phyloP scores from a whole-genome alignment of 345 rosid species.

The Melaleuca alternifolia region DNA sequence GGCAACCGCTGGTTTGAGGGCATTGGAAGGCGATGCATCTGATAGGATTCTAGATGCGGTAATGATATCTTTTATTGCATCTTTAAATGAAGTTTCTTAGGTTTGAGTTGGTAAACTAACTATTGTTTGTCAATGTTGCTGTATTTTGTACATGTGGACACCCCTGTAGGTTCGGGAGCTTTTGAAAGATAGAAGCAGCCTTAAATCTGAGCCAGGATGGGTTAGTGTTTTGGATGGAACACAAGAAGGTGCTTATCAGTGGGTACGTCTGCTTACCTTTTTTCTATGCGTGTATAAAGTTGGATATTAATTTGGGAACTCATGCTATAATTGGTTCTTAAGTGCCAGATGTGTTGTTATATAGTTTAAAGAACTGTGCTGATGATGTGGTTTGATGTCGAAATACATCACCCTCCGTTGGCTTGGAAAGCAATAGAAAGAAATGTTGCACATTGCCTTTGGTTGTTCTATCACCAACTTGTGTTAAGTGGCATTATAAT shows the following conservation, averaged over 20 bases:
- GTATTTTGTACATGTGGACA: not conserved
- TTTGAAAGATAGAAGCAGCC: constrained; percentile 63
- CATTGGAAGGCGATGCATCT: constrained; percentile 68
- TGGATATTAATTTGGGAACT: not conserved
- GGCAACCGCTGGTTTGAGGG: constrained; percentile 98
- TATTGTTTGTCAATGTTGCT: not conserved
- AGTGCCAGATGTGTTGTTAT: not conserved
- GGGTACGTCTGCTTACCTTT: constrained; percentile 46
- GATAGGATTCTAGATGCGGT: constrained; percentile 83
- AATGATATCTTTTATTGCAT: not conserved
- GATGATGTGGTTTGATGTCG: not conserved
- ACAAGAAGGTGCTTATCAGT: constrained; percentile 95
- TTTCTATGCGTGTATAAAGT: not conserved
- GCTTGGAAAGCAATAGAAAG: not conserved
- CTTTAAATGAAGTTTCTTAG: not conserved
- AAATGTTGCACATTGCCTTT: not conserved
- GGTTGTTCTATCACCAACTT: not conserved
- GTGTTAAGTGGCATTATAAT: not conserved
- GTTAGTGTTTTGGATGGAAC: constrained; percentile 87
- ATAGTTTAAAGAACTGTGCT: not conserved
- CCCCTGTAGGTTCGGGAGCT: constrained; percentile 69
- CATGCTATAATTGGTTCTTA: not conserved
- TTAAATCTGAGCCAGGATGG: constrained; percentile 47
- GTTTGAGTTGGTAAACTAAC: not conserved
- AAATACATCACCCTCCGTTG: not conserved